Percentiles rank a stretch among this genome's conserved stretches.
Evolutionary conservation across 225 moss, liverwort and hornwort species (phyloP).

Genomic region (Anthoceros angustus): DNA sequence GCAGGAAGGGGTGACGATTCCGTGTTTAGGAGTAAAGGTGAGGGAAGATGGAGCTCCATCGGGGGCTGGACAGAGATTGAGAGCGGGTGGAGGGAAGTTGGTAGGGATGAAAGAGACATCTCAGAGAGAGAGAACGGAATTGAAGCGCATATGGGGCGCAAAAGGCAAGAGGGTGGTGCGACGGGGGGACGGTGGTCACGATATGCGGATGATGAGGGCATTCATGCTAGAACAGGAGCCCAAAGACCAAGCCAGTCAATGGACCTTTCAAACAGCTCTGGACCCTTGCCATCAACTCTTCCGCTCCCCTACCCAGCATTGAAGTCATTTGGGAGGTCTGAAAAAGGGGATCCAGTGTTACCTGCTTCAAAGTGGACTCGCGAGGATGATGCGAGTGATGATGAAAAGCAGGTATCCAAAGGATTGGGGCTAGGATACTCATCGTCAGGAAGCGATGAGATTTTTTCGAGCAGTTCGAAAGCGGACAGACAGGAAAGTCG

Average conservation of each 20-base stretch:
- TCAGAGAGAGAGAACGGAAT: constrained; percentile 40
- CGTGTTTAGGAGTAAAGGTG: constrained; percentile 35
- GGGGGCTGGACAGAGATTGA: constrained; percentile 81
- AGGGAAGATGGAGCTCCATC: constrained; percentile 38
- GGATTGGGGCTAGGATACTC: constrained; percentile 81
- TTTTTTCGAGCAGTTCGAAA: constrained; percentile 35
- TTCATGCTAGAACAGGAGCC: constrained; percentile 20
- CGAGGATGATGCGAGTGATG: constrained; percentile 80
- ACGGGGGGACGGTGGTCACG: constrained; percentile 38
- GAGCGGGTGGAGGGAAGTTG: constrained; percentile 87
- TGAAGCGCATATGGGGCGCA: constrained; percentile 28
- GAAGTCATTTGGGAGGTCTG: constrained; percentile 49
- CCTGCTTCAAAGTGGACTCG: constrained; percentile 97
- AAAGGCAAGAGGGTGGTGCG: constrained; percentile 19
- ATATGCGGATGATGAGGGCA: constrained; percentile 45
- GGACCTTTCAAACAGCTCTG: constrained; percentile 13
- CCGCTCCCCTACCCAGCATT: constrained; percentile 51
- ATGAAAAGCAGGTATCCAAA: constrained; percentile 57
- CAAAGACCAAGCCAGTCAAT: constrained; percentile 13
- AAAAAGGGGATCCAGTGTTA: constrained; percentile 60
- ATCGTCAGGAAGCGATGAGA: constrained; percentile 84
- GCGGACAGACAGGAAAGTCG: constrained; percentile 59
- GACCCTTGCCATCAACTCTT: constrained; percentile 28
- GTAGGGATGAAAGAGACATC: constrained; percentile 44
- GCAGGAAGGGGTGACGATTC: constrained; percentile 35